Evolutionary conservation across 768 basidiomycete genomes (phyloP).

Genomic region (Dentipellis sp.): DNA sequence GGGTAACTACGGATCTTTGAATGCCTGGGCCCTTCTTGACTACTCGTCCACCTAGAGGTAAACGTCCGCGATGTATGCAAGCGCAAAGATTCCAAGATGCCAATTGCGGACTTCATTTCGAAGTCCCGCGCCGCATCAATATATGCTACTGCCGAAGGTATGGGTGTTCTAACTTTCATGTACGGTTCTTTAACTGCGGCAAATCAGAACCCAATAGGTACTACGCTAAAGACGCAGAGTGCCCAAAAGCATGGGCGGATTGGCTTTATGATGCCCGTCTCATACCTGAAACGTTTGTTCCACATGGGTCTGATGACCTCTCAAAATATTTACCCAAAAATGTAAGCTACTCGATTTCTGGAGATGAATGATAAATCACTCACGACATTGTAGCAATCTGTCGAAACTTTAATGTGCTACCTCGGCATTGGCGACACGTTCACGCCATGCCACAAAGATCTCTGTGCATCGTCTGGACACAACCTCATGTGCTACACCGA

Average conservation of each 20-base stretch:
- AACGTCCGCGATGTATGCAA: constrained; percentile 55
- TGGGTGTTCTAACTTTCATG: not conserved
- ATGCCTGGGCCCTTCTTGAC: not conserved
- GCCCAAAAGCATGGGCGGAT: constrained; percentile 54
- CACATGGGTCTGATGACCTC: constrained; percentile 46
- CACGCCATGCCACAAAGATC: constrained; percentile 80
- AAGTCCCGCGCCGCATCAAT: not conserved
- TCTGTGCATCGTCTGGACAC: constrained; percentile 77
- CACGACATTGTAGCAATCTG: constrained; percentile 32
- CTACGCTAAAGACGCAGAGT: constrained; percentile 73
- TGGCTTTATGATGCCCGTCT: constrained; percentile 42
- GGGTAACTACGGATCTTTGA: not conserved
- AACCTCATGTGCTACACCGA: constrained; percentile 84
- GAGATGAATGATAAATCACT: constrained; percentile 3
- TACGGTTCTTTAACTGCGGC: constrained; percentile 1
- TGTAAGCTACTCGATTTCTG: constrained; percentile 29
- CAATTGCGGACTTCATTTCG: constrained; percentile 45
- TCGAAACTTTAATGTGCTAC: constrained; percentile 83
- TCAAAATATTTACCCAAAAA: constrained; percentile 43
- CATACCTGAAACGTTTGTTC: constrained; percentile 45
- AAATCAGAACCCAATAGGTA: constrained; percentile 45
- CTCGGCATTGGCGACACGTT: constrained; percentile 75
- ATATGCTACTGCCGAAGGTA: constrained; percentile 1
- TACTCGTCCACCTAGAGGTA: constrained; percentile 32
- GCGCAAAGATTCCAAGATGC: constrained; percentile 42